Percentiles rank a stretch among this genome's conserved stretches.
phyloP scores from a whole-genome alignment of 2,329 filamentous ascomycete genomes.

The Hawksworthiomyces lignivorus region DNA sequence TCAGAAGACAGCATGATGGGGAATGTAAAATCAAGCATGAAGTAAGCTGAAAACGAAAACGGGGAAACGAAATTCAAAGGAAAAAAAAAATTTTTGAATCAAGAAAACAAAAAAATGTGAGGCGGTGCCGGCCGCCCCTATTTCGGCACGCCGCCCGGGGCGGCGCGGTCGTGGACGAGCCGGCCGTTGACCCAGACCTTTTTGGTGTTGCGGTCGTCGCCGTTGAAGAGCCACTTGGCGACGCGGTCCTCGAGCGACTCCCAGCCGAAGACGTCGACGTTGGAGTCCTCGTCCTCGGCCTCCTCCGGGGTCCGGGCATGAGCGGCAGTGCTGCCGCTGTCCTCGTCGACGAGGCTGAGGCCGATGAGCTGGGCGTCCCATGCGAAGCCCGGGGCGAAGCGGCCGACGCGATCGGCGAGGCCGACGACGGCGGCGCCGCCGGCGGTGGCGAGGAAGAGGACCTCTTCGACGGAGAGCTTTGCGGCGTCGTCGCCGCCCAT shows the following conservation, averaged over 20 bases:
- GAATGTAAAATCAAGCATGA: too few relatives aligned
- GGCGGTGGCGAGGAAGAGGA: conserved; percentile 76
- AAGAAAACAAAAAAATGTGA: neutral
- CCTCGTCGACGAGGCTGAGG: conserved; percentile 43
- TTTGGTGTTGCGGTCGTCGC: conserved; percentile 84
- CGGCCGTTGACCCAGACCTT: conserved; percentile 84
- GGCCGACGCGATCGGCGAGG: conserved; percentile 63
- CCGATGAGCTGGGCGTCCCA: conserved; percentile 85
- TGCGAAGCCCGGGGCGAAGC: conserved; percentile 77
- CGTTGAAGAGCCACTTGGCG: conserved; percentile 91
- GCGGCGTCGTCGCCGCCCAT: conserved; percentile 45
- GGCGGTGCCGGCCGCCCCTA: too few relatives aligned
- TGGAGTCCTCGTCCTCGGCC: conserved; percentile 37
- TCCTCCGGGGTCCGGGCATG: conserved; percentile 5
- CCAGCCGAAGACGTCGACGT: conserved; percentile 85
- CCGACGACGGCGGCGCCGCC: conserved; percentile 80
- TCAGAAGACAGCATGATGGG: too few relatives aligned
- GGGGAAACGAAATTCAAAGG: too few relatives aligned
- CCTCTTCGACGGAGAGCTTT: conserved; percentile 79
- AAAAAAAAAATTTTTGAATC: too few relatives aligned
- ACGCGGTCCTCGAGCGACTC: conserved; percentile 81
- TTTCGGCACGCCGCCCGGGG: neutral
- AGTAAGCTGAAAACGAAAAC: too few relatives aligned
- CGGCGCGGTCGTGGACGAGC: conserved; percentile 58
- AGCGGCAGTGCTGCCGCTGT: conserved; percentile 22